Evolutionary conservation across 1,139 yeast genomes (phyloP).

Genomic region (Suhomyces panamericanus): DNA sequence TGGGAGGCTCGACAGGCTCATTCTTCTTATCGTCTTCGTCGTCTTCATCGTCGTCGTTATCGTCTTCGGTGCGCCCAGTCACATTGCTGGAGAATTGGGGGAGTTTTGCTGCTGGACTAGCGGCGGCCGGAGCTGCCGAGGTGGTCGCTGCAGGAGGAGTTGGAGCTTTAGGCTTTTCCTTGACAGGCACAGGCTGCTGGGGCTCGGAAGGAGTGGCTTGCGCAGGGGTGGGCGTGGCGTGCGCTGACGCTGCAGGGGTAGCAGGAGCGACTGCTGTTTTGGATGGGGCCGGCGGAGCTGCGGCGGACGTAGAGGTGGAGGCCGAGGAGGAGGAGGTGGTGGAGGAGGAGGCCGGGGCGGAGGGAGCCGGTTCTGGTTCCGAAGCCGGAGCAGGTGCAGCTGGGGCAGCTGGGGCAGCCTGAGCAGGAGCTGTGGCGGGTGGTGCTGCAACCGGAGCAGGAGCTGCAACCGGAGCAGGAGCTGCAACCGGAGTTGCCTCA

Average conservation of each 20-base stretch:
- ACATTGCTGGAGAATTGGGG: constrained; percentile 28
- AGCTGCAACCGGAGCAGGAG: not conserved
- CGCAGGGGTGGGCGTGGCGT: too few relatives aligned
- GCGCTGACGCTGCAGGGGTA: too few relatives aligned
- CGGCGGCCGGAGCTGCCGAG: constrained; percentile 6
- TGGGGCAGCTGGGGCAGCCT: constrained; percentile 5
- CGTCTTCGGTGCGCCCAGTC: constrained; percentile 21
- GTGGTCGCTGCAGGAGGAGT: constrained; percentile 11
- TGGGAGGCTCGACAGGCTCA: constrained; percentile 59
- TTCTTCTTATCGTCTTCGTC: constrained; percentile 26
- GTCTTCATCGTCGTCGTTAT: constrained; percentile 43
- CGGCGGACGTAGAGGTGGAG: too few relatives aligned
- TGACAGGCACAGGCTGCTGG: not conserved
- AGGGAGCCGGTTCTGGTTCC: too few relatives aligned
- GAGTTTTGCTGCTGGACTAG: constrained; percentile 10
- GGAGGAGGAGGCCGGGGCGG: constrained; percentile 1
- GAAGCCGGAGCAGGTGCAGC: not conserved
- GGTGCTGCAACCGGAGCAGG: constrained; percentile 2
- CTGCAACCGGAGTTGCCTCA: constrained; percentile 3
- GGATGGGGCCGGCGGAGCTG: too few relatives aligned
- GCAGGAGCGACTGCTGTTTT: too few relatives aligned
- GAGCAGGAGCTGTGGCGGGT: constrained; percentile 6
- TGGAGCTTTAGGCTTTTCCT: not conserved
- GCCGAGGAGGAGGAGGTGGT: constrained; percentile 1
- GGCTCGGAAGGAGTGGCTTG: not conserved